A percentile compares a stretch with the other conserved stretches of the same genome.
phyloP scores from a whole-genome alignment of 2,329 filamentous ascomycete genomes.

The Hyphodiscus sp. region DNA sequence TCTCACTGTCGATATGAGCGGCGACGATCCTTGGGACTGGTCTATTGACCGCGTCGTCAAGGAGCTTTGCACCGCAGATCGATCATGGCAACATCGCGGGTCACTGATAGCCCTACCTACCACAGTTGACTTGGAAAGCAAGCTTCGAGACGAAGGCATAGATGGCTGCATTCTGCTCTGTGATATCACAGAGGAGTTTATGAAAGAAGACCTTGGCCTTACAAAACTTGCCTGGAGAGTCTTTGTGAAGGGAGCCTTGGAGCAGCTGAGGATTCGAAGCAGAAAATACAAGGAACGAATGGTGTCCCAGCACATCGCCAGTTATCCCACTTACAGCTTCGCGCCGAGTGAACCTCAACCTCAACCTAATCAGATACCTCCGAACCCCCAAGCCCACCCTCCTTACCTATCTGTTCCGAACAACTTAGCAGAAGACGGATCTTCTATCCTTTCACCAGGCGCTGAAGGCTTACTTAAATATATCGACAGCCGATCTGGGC shows the following conservation, averaged over 20 bases:
- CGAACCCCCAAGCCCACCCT: neutral
- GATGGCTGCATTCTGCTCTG: conserved; percentile 21
- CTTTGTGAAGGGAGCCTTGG: conserved; percentile 49
- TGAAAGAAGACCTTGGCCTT: conserved; percentile 24
- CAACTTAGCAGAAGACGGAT: neutral
- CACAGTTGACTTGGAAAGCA: conserved; percentile 42
- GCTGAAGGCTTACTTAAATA: neutral
- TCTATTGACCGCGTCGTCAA: conserved; percentile 58
- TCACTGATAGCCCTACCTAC: conserved; percentile 39
- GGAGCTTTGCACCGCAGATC: conserved; percentile 53
- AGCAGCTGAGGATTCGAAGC: conserved; percentile 47
- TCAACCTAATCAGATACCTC: neutral
- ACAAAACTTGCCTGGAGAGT: conserved; percentile 17
- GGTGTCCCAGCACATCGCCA: neutral
- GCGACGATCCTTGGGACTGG: conserved; percentile 69
- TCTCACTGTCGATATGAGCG: conserved; percentile 30
- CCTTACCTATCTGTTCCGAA: neutral
- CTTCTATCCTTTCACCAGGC: neutral
- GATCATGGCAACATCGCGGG: conserved; percentile 39
- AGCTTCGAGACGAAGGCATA: conserved; percentile 55
- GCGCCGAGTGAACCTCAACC: neutral
- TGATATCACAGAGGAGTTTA: conserved; percentile 16
- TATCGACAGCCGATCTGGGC: neutral
- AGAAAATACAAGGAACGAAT: conserved; percentile 35
- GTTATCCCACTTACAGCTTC: neutral